These are phyloP conservation scores for Nicotiana rustica DNA, from an alignment of 305 asterid genomes.

Conservation along the genomic window DNA sequence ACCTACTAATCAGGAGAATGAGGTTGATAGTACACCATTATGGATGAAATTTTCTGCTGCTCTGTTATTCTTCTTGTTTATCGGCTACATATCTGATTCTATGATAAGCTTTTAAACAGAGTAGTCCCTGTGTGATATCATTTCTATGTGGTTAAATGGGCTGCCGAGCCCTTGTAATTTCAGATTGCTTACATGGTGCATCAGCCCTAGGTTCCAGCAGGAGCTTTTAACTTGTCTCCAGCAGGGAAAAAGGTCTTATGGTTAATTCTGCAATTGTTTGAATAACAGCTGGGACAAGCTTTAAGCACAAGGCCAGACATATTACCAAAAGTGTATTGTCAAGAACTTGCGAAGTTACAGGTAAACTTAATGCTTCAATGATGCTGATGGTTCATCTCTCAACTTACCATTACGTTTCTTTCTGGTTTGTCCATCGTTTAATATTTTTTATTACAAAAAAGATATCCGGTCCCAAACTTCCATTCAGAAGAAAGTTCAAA, in stretches of 20 bases:
- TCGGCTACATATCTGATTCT: slow-evolving; percentile 13
- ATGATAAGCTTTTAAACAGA: background rate
- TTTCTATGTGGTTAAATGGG: slow-evolving; percentile 29
- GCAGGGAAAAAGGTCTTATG: slow-evolving; percentile 31
- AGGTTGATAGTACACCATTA: slow-evolving; percentile 17
- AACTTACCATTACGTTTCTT: background rate
- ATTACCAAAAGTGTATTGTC: slow-evolving; percentile 84
- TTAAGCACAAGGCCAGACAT: slow-evolving; percentile 97
- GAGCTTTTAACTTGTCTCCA: slow-evolving; percentile 31
- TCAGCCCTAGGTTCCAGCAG: slow-evolving; percentile 31
- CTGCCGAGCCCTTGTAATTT: slow-evolving; percentile 20
- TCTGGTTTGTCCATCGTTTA: slow-evolving; percentile 19
- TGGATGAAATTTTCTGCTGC: slow-evolving; percentile 2
- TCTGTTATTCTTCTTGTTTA: slow-evolving; percentile 14
- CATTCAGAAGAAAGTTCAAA: slow-evolving; percentile 14
- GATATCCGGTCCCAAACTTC: slow-evolving; percentile 11
- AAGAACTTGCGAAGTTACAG: slow-evolving; percentile 94
- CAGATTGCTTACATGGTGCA: slow-evolving; percentile 29
- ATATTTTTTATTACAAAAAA: slow-evolving; percentile 17
- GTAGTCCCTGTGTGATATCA: slow-evolving; percentile 15
- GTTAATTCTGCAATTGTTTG: slow-evolving; percentile 37
- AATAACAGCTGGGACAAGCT: slow-evolving; percentile 96
- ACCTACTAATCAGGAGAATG: background rate
- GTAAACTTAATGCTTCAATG: slow-evolving; percentile 43
- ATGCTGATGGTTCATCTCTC: background rate